Evolutionary conservation across 495 filamentous ascomycete genomes (phyloP).

Genomic region (Rhypophila decipiens): DNA sequence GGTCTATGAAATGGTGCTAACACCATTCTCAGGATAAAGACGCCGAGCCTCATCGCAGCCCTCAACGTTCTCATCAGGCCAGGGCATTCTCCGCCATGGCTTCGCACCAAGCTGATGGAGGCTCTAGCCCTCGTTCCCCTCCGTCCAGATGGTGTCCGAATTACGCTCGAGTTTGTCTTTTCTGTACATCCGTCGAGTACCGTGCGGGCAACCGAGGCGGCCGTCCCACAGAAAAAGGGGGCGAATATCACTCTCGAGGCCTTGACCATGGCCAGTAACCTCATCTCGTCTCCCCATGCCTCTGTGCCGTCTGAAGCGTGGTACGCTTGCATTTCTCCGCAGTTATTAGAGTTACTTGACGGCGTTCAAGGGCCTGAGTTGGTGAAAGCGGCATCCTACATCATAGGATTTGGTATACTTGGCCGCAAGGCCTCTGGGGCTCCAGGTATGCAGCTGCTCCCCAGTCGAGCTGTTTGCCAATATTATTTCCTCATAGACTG

Average conservation of each 20-base stretch:
- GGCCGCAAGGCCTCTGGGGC: slow-evolving; percentile 61
- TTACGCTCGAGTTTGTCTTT: slow-evolving; percentile 66
- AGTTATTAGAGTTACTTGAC: slow-evolving; percentile 62
- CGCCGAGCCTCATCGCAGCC: slow-evolving; percentile 36
- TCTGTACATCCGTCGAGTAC: slow-evolving; percentile 47
- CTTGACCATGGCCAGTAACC: slow-evolving; percentile 55
- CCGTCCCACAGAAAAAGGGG: slow-evolving; percentile 41
- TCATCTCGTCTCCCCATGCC: slow-evolving; percentile 58
- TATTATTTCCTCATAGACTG: neutral
- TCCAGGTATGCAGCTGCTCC: slow-evolving; percentile 42
- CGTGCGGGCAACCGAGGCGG: slow-evolving; percentile 30
- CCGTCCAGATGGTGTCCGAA: slow-evolving; percentile 57
- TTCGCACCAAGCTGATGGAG: slow-evolving; percentile 48
- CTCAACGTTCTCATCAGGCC: slow-evolving; percentile 43
- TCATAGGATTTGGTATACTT: slow-evolving; percentile 68
- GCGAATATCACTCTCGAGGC: slow-evolving; percentile 68
- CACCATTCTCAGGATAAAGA: slow-evolving; percentile 35
- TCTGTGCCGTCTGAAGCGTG: slow-evolving; percentile 51
- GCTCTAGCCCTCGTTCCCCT: slow-evolving; percentile 58
- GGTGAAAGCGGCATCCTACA: slow-evolving; percentile 59
- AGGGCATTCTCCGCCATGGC: slow-evolving; percentile 37
- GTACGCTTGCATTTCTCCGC: slow-evolving; percentile 58
- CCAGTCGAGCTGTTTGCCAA: neutral
- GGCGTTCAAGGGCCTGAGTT: slow-evolving; percentile 58
- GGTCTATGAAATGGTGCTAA: slow-evolving; percentile 12